A percentile compares a stretch with the other conserved stretches of the same genome.
Evolutionary conservation across 495 filamentous ascomycete species (phyloP).

Genomic region (Lasiosphaeria miniovina): DNA sequence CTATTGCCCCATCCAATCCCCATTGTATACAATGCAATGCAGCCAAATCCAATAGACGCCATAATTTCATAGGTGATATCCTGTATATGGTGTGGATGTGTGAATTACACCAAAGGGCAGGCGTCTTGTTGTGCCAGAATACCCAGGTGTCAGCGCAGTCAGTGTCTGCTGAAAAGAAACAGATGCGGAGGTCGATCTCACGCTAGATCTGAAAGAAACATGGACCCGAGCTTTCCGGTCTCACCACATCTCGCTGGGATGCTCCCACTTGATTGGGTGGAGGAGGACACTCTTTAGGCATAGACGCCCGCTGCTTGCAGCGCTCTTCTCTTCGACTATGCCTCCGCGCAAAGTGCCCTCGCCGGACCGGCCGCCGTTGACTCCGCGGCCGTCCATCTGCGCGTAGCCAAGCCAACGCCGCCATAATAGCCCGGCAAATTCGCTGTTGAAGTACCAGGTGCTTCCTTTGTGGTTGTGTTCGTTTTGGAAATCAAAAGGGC

Average conservation of each 20-base stretch:
- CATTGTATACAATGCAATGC: no score
- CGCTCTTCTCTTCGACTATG: conserved; percentile 61
- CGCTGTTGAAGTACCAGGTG: conserved; percentile 93
- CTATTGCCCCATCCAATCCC: no score
- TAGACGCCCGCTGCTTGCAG: conserved; percentile 65
- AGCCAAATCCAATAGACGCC: no score
- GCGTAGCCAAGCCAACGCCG: conserved; percentile 83
- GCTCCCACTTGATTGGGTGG: conserved; percentile 81
- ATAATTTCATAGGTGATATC: no score
- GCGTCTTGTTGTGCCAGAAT: no score
- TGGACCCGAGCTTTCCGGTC: background rate
- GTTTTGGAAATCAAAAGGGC: conserved; percentile 70
- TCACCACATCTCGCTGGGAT: conserved; percentile 31
- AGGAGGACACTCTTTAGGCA: conserved; percentile 86
- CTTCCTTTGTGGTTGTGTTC: conserved; percentile 88
- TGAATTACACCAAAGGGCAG: no score
- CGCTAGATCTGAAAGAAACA: background rate
- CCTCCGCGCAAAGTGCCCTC: conserved; percentile 56
- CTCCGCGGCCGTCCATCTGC: conserved; percentile 57
- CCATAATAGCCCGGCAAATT: conserved; percentile 81
- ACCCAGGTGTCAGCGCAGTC: no score
- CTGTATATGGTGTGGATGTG: no score
- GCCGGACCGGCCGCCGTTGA: conserved; percentile 66
- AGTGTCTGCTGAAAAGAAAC: no score
- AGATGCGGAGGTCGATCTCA: no score